phyloP scores from a whole-genome alignment of 768 basidiomycete species.

The Amanita rubescens region DNA sequence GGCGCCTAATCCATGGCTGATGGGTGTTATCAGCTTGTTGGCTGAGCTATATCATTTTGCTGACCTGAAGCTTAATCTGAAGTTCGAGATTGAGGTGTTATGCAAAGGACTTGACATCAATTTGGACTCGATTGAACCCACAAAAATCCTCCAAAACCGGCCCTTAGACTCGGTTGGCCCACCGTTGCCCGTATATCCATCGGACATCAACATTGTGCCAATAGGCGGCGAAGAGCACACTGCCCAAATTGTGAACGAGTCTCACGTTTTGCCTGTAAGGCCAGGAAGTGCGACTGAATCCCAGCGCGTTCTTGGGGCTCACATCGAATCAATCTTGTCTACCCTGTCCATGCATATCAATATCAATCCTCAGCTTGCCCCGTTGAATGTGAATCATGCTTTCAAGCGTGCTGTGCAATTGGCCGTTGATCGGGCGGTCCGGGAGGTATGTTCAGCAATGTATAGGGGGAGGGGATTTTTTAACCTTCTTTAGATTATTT shows the following conservation, averaged over 20 bases:
- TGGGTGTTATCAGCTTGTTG: slow-evolving; percentile 88
- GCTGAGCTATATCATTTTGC: slow-evolving; percentile 97
- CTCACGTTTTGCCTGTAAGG: slow-evolving; percentile 57
- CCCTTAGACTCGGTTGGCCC: slow-evolving; percentile 53
- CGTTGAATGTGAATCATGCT: slow-evolving; percentile 64
- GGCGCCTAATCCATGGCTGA: slow-evolving; percentile 97
- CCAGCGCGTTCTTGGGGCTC: slow-evolving; percentile 62
- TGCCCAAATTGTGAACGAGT: slow-evolving; percentile 36
- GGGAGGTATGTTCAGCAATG: slow-evolving; percentile 52
- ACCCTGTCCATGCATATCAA: slow-evolving; percentile 65
- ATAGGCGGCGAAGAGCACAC: slow-evolving; percentile 60
- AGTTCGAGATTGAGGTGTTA: slow-evolving; percentile 97
- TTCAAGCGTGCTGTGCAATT: slow-evolving; percentile 89
- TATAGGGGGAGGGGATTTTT: slow-evolving; percentile 13
- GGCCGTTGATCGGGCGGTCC: slow-evolving; percentile 89
- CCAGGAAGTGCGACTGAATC: slow-evolving; percentile 53
- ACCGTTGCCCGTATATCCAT: slow-evolving; percentile 69
- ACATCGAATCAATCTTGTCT: slow-evolving; percentile 75
- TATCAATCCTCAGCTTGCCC: slow-evolving; percentile 71
- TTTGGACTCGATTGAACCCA: slow-evolving; percentile 77
- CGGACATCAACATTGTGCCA: slow-evolving; percentile 72
- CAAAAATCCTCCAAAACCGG: slow-evolving; percentile 73
- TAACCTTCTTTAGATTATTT: slow-evolving; percentile 59
- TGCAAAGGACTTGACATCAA: slow-evolving; percentile 90
- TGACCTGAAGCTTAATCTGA: slow-evolving; percentile 91